Evolutionary conservation across 768 basidiomycete species (phyloP).

Genomic region (Suillus paluster): DNA sequence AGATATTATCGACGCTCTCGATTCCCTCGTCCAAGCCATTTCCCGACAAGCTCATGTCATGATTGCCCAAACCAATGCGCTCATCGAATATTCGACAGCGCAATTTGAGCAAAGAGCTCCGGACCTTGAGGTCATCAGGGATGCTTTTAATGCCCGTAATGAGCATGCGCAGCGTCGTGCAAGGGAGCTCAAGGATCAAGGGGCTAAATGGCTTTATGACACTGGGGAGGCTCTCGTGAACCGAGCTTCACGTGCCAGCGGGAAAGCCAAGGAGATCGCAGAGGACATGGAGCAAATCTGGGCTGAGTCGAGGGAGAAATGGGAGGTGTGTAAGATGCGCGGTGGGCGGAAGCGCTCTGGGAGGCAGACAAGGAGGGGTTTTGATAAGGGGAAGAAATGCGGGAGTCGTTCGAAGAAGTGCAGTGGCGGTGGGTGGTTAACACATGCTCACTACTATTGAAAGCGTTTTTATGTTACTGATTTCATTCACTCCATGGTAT

Average conservation of each 20-base stretch:
- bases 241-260: constrained; percentile 47
- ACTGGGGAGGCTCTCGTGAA: constrained; percentile 47
- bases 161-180: constrained; percentile 57
- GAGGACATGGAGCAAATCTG: constrained; percentile 24
- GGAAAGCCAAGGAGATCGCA: constrained; percentile 45
- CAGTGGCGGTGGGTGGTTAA: constrained; percentile 3
- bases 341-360: not conserved
- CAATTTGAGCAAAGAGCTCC: constrained; percentile 37
- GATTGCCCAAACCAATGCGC: constrained; percentile 37
- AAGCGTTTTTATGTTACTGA: not conserved
- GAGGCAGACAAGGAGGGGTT: not conserved
- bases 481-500: constrained; percentile 1
- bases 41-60: constrained; percentile 44
- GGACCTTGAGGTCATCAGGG: constrained; percentile 42
- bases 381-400: not conserved
- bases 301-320: constrained; percentile 7
- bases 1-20: constrained; percentile 62
- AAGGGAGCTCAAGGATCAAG: constrained; percentile 53
- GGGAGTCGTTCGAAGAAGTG: constrained; percentile 3
- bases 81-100: constrained; percentile 49
- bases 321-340: not conserved
- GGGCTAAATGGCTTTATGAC: constrained; percentile 47
- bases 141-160: constrained; percentile 52
- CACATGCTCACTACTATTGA: not conserved
- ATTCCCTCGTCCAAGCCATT: constrained; percentile 57